Evolutionary conservation across 1,284 basidiomycete species (phyloP).

Genomic region (Austroboletus olivaceoglutinosus): DNA sequence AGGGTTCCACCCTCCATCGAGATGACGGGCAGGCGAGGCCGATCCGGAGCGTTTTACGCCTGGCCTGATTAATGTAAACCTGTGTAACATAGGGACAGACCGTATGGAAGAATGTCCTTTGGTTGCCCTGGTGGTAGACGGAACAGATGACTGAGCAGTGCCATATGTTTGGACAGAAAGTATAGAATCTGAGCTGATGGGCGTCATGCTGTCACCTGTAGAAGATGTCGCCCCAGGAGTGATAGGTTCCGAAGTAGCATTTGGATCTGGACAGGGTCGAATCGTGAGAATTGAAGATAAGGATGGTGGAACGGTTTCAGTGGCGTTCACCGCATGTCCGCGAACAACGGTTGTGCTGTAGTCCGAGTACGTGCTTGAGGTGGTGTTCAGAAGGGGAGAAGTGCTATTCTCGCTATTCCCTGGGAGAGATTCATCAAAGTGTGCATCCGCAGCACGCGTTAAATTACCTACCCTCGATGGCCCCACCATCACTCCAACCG

Average conservation of each 20-base stretch:
- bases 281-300: slow-evolving; percentile 75
- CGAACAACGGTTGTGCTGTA: slow-evolving; percentile 71
- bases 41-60: slow-evolving; percentile 50
- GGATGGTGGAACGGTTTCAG: slow-evolving; percentile 48
- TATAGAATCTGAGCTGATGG: slow-evolving; percentile 41
- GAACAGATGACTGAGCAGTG: slow-evolving; percentile 55
- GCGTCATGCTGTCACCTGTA: slow-evolving; percentile 29
- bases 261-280: slow-evolving; percentile 52
- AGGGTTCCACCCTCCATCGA: slow-evolving; percentile 61
- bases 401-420: slow-evolving; percentile 42
- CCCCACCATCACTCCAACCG: slow-evolving; percentile 42
- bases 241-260: slow-evolving; percentile 37
- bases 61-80: slow-evolving; percentile 83
- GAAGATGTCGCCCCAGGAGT: slow-evolving; percentile 31
- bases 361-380: slow-evolving; percentile 47
- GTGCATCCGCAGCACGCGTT: slow-evolving; percentile 10
- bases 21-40: slow-evolving; percentile 31
- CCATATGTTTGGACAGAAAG: slow-evolving; percentile 67
- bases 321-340: slow-evolving; percentile 40
- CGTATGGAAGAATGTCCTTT: slow-evolving; percentile 69
- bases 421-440: slow-evolving; percentile 22
- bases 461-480: slow-evolving; percentile 36
- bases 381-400: slow-evolving; percentile 56
- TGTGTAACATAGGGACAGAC: slow-evolving; percentile 62
- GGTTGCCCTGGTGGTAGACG: slow-evolving; percentile 63